Conservation (phyloP, 352 stramenopile species). For the Globisporangium cystogenes region DNA sequence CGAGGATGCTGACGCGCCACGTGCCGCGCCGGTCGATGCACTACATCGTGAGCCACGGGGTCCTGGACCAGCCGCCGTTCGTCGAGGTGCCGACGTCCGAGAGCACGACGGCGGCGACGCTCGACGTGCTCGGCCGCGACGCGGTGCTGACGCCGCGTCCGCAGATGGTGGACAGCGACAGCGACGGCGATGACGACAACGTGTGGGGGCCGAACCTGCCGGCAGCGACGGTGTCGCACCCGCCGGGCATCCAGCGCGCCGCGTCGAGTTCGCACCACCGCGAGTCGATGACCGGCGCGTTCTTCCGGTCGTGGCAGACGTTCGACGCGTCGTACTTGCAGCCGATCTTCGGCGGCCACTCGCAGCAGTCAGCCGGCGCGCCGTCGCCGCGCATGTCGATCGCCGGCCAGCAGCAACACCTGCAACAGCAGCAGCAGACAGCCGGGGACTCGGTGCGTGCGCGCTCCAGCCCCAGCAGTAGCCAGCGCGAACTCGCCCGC, state of each 20-base stretch:
- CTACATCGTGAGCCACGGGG: constrained; percentile 38
- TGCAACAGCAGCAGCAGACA: constrained; percentile 6
- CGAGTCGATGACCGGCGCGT: constrained; percentile 47
- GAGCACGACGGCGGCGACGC: constrained; percentile 4
- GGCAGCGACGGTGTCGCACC: constrained; percentile 2
- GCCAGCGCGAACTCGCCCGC: constrained; percentile 23
- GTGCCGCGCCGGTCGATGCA: constrained; percentile 46
- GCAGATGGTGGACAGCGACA: constrained; percentile 65
- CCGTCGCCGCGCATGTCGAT: constrained; percentile 7
- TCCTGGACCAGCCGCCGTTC: constrained; percentile 10
- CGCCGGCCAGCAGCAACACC: constrained; percentile 7
- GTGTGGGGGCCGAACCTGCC: constrained; percentile 2
- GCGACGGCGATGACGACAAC: constrained; percentile 24
- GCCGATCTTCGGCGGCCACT: constrained; percentile 67
- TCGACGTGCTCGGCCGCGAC: constrained; percentile 24
- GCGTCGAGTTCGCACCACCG: constrained; percentile 21
- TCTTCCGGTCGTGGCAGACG: constrained; percentile 74
- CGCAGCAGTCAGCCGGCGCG: constrained; percentile 8
- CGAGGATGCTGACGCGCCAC: constrained; percentile 17
- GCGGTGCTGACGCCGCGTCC: constrained; percentile 57
- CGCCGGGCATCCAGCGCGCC: constrained; percentile 23
- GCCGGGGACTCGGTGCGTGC: too few relatives aligned
- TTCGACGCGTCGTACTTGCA: constrained; percentile 81
- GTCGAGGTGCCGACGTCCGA: constrained; percentile 21
- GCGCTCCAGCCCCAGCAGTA: too few relatives aligned